phyloP scores from a whole-genome alignment of 2,329 filamentous ascomycete genomes.

The Colletotrichum destructivum region DNA sequence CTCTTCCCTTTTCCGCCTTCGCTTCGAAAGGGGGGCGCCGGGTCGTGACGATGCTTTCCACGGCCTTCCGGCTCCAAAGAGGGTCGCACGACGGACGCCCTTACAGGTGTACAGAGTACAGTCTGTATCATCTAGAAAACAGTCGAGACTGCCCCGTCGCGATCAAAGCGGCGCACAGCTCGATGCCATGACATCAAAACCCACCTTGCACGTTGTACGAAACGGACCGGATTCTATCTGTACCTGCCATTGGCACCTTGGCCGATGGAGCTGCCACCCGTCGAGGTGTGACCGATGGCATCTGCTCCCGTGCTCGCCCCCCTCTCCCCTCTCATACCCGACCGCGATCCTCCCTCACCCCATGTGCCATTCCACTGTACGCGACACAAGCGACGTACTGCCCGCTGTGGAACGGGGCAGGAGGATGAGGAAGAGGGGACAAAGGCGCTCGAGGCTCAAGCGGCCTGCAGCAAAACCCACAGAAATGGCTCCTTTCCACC shows the following conservation, averaged over 20 bases:
- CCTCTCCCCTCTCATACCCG: constrained; percentile 11
- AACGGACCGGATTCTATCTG: neutral
- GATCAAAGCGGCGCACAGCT: constrained; percentile 12
- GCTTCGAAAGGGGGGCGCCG: neutral
- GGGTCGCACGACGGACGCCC: too few relatives aligned
- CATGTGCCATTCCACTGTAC: constrained; percentile 35
- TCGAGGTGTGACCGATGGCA: constrained; percentile 11
- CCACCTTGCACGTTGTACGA: neutral
- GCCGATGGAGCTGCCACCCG: neutral
- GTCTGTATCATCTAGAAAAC: neutral
- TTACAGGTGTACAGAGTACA: too few relatives aligned
- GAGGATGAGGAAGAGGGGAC: neutral
- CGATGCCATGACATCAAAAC: constrained; percentile 10
- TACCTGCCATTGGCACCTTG: neutral
- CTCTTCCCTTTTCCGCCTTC: neutral
- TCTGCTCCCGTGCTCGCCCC: neutral
- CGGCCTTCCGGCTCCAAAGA: too few relatives aligned
- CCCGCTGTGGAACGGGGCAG: constrained; percentile 34
- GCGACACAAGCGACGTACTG: constrained; percentile 33
- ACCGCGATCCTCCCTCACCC: constrained; percentile 18
- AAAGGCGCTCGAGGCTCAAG: neutral
- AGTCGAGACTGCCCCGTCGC: neutral
- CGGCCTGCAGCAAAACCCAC: neutral
- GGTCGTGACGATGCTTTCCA: too few relatives aligned
- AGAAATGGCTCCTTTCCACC: constrained; percentile 3